Percentiles rank a stretch among this genome's conserved stretches.
Conservation (phyloP, 805 yeast genomes). For the Wickerhamiella sorbophila region DNA sequence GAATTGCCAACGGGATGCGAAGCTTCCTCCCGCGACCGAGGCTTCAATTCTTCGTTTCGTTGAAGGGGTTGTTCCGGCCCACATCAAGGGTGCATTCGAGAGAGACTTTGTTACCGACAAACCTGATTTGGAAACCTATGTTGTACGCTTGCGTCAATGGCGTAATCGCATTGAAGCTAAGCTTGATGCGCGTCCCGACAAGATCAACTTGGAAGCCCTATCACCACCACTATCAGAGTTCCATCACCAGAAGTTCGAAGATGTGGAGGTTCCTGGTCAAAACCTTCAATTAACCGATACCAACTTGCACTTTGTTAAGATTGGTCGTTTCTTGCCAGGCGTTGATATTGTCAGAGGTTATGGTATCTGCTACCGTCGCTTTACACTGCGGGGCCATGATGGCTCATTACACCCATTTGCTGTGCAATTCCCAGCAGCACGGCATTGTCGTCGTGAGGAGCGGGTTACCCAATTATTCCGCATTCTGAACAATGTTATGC, state of each 20-base stretch:
- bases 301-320: slow-evolving; percentile 80
- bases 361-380: slow-evolving; percentile 75
- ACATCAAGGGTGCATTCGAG: slow-evolving; percentile 78
- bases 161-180: slow-evolving; percentile 83
- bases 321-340: slow-evolving; percentile 82
- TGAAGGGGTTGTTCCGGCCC: slow-evolving; percentile 80
- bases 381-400: slow-evolving; percentile 84
- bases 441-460: slow-evolving; percentile 95
- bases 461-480: slow-evolving; percentile 84
- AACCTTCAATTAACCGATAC: slow-evolving; percentile 77
- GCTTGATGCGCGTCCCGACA: slow-evolving; percentile 68
- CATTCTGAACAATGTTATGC: slow-evolving; percentile 66
- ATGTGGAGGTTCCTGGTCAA: slow-evolving; percentile 95
- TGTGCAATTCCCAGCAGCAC: slow-evolving; percentile 93
- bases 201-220: slow-evolving; percentile 71
- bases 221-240: slow-evolving; percentile 94
- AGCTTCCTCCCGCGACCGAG: slow-evolving; percentile 81
- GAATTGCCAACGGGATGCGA: slow-evolving; percentile 75
- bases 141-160: slow-evolving; percentile 77
- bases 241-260: slow-evolving; percentile 97
- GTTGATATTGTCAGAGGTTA: slow-evolving; percentile 82
- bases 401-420: slow-evolving; percentile 88
- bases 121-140: slow-evolving; percentile 80
- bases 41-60: slow-evolving; percentile 80
- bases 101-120: slow-evolving; percentile 75